Percentiles rank a stretch among this genome's conserved stretches.
phyloP scores from a whole-genome alignment of 208 protist species.

The Leishmania martiniquensis region DNA sequence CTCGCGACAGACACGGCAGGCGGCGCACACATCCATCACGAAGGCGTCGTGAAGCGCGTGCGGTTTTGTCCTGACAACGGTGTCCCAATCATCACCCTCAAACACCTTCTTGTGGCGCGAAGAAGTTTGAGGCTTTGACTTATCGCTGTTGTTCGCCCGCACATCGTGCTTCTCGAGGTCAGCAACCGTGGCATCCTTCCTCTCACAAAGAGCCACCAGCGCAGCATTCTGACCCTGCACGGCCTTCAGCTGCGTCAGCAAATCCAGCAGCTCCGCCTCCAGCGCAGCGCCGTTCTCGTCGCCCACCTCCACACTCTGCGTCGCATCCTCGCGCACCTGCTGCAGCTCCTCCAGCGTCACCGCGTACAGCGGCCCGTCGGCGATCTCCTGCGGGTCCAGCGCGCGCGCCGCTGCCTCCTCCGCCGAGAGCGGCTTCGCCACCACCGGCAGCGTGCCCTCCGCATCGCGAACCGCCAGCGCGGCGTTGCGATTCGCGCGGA shows the following conservation, averaged over 20 bases:
- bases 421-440: slow-evolving; percentile 15
- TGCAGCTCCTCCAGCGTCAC: slow-evolving; percentile 30
- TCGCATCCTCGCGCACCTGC: slow-evolving; percentile 11
- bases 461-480: slow-evolving; percentile 27
- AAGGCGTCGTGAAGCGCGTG: slow-evolving; percentile 43
- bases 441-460: slow-evolving; percentile 30
- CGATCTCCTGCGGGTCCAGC: slow-evolving; percentile 21
- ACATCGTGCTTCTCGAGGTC: slow-evolving; percentile 30
- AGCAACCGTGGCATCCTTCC: slow-evolving; percentile 14
- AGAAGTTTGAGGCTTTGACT: too few relatives aligned
- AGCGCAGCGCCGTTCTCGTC: slow-evolving; percentile 11
- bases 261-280: slow-evolving; percentile 26
- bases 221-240: slow-evolving; percentile 25
- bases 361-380: slow-evolving; percentile 27
- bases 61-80: too few relatives aligned
- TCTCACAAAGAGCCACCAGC: neutral
- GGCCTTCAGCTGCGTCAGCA: slow-evolving; percentile 34
- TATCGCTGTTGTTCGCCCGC: slow-evolving; percentile 21
- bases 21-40: slow-evolving; percentile 28
- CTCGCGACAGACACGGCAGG: too few relatives aligned
- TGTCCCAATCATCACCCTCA: slow-evolving; percentile 47
- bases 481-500: slow-evolving; percentile 29
- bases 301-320: neutral
- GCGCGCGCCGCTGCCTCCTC: slow-evolving; percentile 26
- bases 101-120: too few relatives aligned